Evolutionary conservation across 371 early-diverging fungal species (phyloP).

Genomic region (Mortierella sp.): DNA sequence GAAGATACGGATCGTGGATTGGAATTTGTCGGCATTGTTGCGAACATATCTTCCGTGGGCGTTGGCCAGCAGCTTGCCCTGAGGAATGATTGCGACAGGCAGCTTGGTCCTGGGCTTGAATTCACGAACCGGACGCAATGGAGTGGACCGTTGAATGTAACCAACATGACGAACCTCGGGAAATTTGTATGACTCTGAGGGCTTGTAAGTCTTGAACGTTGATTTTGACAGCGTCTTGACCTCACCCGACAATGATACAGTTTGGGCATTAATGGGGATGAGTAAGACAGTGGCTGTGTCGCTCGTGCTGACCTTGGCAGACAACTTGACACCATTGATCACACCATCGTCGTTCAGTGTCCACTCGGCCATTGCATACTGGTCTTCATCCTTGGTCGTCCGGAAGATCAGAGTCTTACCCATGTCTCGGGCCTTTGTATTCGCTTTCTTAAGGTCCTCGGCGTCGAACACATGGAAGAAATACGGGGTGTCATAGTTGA

Average conservation of each 20-base stretch:
- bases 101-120: conserved; percentile 34
- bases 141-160: conserved; percentile 19
- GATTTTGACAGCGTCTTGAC: conserved; percentile 31
- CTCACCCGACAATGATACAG: conserved; percentile 34
- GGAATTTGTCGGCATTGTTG: conserved; percentile 45
- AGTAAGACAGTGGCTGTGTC: conserved; percentile 23
- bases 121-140: conserved; percentile 39
- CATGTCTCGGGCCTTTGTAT: conserved; percentile 5
- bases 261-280: conserved; percentile 30
- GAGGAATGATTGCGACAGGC: conserved; percentile 31
- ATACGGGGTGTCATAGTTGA: conserved; percentile 30
- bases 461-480: conserved; percentile 43
- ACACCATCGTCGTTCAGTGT: conserved; percentile 25
- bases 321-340: conserved; percentile 46
- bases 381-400: conserved; percentile 12
- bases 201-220: conserved; percentile 51
- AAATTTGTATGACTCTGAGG: conserved; percentile 43
- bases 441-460: conserved; percentile 32
- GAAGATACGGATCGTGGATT: conserved; percentile 41
- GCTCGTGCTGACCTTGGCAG: conserved; percentile 40
- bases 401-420: conserved; percentile 29
- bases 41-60: conserved; percentile 29
- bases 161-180: conserved; percentile 47
- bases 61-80: conserved; percentile 49
- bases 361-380: conserved; percentile 55